These are phyloP conservation scores for Blumeria hordei DNA, from an alignment of 2,329 filamentous ascomycete species.

Conservation along the genomic window DNA sequence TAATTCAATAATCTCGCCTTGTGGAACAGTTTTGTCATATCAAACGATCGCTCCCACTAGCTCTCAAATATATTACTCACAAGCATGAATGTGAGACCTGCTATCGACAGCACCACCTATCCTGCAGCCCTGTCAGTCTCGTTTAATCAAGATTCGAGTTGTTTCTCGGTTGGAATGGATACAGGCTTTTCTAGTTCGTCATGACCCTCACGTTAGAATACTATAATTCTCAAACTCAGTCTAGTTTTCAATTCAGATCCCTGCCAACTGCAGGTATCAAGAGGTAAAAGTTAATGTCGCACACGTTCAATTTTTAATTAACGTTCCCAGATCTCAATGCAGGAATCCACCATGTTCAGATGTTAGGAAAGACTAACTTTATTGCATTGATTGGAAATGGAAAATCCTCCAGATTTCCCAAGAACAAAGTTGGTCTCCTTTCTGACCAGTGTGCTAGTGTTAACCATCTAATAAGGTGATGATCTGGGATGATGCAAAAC, in stretches of 20 bases:
- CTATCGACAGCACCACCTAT: slow-evolving; percentile 53
- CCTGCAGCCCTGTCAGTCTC: slow-evolving; percentile 58
- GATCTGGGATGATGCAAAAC: slow-evolving; percentile 76
- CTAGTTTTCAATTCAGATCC: slow-evolving; percentile 50
- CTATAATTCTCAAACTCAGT: slow-evolving; percentile 3
- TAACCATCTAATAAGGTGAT: slow-evolving; percentile 29
- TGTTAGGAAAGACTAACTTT: slow-evolving; percentile 72
- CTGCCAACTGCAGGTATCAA: slow-evolving; percentile 41
- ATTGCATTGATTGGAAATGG: slow-evolving; percentile 78
- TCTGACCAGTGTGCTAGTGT: slow-evolving; percentile 3
- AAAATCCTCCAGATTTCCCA: slow-evolving; percentile 59
- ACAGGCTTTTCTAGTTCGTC: slow-evolving; percentile 59
- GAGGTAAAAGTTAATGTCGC: slow-evolving; percentile 19
- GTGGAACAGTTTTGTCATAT: no score
- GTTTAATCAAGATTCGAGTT: slow-evolving; percentile 67
- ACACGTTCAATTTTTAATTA: slow-evolving; percentile 3
- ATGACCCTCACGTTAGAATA: not conserved
- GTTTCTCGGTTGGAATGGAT: slow-evolving; percentile 70
- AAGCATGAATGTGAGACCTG: slow-evolving; percentile 69
- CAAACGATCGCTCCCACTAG: no score
- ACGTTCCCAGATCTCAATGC: slow-evolving; percentile 44
- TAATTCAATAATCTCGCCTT: no score
- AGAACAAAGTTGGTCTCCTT: slow-evolving; percentile 41
- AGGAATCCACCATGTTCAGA: slow-evolving; percentile 59
- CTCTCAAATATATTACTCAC: not conserved